Base-by-base conservation (phyloP, 495 filamentous ascomycete species). In the Aspergillus mulundensis region DNA sequence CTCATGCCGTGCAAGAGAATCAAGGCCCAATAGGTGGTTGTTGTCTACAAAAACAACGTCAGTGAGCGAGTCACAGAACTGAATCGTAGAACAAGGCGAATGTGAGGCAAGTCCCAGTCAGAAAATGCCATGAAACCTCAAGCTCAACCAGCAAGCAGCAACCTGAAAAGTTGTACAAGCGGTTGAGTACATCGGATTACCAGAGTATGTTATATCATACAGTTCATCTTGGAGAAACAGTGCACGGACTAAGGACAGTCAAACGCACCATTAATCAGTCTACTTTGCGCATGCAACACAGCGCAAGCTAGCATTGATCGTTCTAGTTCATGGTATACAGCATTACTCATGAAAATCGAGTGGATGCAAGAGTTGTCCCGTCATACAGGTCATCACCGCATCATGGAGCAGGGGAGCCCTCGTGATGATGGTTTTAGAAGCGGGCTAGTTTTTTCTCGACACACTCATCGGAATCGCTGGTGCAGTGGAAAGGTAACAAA, bases 381-480 rank as follows among this genome's bases (percentile, higher is more conserved):
- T 77, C 85, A 86, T 80, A 87, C 82, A 96, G 93, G 93, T 97
- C 92, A 91, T 96, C 93, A 91, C 72, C 90, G 84, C 79, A 84
- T 97, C 93, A 92, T 97, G 93, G 90, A 85, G 86, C 90, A 75
- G 68, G 66, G 81, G 77, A 86, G 85, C 89, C 88, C 93, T 97
- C 93, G 88, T 90, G 87, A 90, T 85, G 84, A 97, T 91, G 93
- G 93, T 97, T 97, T 97, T 97, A 90, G 81, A 90, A 86, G 88
- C 84, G 87, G 83, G 78, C 77, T 75, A 49, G 16, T 38, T 75
- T 78, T 66, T 72, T 93, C 89, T 93, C 77, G 88, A 89, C 93
- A 81, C 84, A 89, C 85, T 70, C 83, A 88, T 88, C 85, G 87
- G 87, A 91, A 78, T 89, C 84, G 85, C 78, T 87, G 91, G 87